phyloP scores from a whole-genome alignment of 2,329 filamentous ascomycete genomes.

The Epicoccum nigrum region DNA sequence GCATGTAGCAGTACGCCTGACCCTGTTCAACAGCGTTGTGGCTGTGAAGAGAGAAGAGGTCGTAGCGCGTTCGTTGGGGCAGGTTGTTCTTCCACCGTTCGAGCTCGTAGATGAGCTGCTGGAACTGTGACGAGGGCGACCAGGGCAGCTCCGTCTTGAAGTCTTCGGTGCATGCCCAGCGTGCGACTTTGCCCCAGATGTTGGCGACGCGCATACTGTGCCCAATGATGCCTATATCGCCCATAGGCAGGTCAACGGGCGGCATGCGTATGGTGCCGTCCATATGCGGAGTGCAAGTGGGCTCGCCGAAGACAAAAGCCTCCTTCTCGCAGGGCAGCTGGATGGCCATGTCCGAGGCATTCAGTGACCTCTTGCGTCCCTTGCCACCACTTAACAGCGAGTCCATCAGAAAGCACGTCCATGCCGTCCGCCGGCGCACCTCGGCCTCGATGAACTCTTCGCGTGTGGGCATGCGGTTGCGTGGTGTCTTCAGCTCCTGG shows the following conservation, averaged over 20 bases:
- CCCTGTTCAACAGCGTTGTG: slow-evolving; percentile 52
- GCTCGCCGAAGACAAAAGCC: slow-evolving; percentile 49
- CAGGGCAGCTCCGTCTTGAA: slow-evolving; percentile 47
- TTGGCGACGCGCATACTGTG: slow-evolving; percentile 49
- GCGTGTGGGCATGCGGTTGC: slow-evolving; percentile 40
- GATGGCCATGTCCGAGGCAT: slow-evolving; percentile 45
- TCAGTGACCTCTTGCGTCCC: slow-evolving; percentile 46
- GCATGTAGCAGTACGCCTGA: slow-evolving; percentile 52
- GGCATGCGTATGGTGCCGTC: slow-evolving; percentile 41
- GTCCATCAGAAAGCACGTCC: slow-evolving; percentile 53
- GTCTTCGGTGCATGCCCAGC: slow-evolving; percentile 48
- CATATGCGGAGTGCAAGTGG: slow-evolving; percentile 44
- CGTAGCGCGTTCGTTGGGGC: slow-evolving; percentile 45
- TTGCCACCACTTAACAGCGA: slow-evolving; percentile 50
- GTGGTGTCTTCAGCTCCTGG: slow-evolving; percentile 42
- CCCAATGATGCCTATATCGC: slow-evolving; percentile 48
- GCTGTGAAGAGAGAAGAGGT: slow-evolving; percentile 47
- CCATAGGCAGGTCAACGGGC: slow-evolving; percentile 34
- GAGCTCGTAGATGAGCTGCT: slow-evolving; percentile 44
- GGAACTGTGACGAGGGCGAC: slow-evolving; percentile 45
- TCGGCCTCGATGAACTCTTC: slow-evolving; percentile 52
- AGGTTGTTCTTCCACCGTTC: slow-evolving; percentile 46
- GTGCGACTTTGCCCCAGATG: slow-evolving; percentile 50
- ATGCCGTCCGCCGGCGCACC: slow-evolving; percentile 48
- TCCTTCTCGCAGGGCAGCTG: slow-evolving; percentile 50